These are phyloP conservation scores for Phytophthora uliginosa DNA, from an alignment of 352 stramenopile species.

Conservation along the genomic window DNA sequence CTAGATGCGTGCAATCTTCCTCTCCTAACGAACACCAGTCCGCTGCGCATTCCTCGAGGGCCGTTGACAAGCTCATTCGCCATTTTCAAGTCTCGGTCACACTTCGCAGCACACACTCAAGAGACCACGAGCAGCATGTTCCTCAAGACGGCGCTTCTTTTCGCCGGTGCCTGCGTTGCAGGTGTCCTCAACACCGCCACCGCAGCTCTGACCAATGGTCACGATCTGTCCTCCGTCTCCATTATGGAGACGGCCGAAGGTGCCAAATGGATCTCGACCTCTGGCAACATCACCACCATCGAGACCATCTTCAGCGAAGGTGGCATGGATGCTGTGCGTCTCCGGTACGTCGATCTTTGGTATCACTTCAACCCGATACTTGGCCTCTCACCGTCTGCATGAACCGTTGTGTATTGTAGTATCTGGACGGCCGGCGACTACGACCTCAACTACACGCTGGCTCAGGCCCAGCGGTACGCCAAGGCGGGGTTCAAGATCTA, in stretches of 20 bases:
- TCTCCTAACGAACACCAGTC: slow-evolving; percentile 2
- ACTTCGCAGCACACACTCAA: neutral
- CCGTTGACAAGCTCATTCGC: neutral
- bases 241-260: slow-evolving; percentile 40
- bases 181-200: slow-evolving; percentile 1
- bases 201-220: slow-evolving; percentile 29
- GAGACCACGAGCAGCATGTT: neutral
- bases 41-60: neutral
- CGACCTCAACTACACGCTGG: slow-evolving; percentile 39
- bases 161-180: slow-evolving; percentile 1
- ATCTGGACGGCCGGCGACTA: slow-evolving; percentile 45
- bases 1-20: neutral
- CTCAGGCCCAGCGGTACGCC: slow-evolving; percentile 35
- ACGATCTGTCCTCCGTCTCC: slow-evolving; percentile 36
- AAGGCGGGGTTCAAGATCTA: slow-evolving; percentile 51
- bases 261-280: slow-evolving; percentile 37
- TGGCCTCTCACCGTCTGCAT: neutral
- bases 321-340: slow-evolving; percentile 33
- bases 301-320: slow-evolving; percentile 36
- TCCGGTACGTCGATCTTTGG: slow-evolving; percentile 6
- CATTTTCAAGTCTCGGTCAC: slow-evolving; percentile 1
- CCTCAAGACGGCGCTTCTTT: neutral
- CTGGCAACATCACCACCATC: slow-evolving; percentile 26
- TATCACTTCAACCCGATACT: neutral
- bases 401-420: slow-evolving; percentile 4